Evolutionary conservation across 768 basidiomycete species (phyloP).

Genomic region (Mycena belliarum): DNA sequence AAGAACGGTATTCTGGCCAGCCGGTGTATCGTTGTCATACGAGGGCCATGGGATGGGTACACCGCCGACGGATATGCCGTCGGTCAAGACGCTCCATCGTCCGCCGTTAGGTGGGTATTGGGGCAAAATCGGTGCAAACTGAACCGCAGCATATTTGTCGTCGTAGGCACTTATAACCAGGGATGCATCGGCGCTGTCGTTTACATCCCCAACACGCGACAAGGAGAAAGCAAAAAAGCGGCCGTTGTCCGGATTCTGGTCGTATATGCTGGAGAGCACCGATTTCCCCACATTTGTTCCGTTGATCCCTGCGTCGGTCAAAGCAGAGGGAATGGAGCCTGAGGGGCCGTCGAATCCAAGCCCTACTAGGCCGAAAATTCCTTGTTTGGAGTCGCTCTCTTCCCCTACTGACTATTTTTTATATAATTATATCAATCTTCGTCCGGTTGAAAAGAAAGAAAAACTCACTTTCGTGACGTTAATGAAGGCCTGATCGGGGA

Average conservation of each 20-base stretch:
- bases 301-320: slow-evolving; percentile 6
- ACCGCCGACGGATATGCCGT: slow-evolving; percentile 37
- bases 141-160: slow-evolving; percentile 31
- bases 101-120: slow-evolving; percentile 35
- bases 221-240: slow-evolving; percentile 46
- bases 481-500: slow-evolving; percentile 34
- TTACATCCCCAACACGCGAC: slow-evolving; percentile 40
- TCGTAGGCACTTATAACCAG: slow-evolving; percentile 47
- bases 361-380: slow-evolving; percentile 37
- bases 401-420: slow-evolving; percentile 11
- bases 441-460: no score
- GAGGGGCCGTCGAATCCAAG: slow-evolving; percentile 33
- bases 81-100: slow-evolving; percentile 45
- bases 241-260: slow-evolving; percentile 32
- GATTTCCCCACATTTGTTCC: slow-evolving; percentile 24
- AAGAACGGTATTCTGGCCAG: slow-evolving; percentile 35
- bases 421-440: no score
- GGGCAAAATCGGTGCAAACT: slow-evolving; percentile 30
- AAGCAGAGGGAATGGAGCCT: slow-evolving; percentile 17
- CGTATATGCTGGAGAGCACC: slow-evolving; percentile 42
- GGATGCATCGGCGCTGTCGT: slow-evolving; percentile 41
- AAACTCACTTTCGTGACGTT: slow-evolving; percentile 23
- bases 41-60: slow-evolving; percentile 31
- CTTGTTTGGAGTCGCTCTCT: slow-evolving; percentile 11
- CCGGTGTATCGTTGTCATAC: slow-evolving; percentile 29